Conservation (phyloP, 352 stramenopile species). For the Globisporangium spiculum region DNA sequence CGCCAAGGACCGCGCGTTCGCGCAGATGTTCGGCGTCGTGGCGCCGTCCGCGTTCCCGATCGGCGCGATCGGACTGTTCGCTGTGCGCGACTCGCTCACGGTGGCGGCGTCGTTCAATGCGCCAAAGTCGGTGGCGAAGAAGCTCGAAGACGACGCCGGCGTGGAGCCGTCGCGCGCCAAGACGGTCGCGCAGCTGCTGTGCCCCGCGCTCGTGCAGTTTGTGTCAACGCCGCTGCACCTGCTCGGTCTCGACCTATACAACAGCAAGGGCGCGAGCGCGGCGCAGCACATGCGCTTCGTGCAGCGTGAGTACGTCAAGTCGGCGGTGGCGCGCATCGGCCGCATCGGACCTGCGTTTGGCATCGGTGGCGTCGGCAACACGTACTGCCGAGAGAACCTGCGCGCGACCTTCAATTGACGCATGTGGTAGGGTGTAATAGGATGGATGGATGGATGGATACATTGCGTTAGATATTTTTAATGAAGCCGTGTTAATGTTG, state of each 20-base stretch:
- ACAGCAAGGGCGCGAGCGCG: constrained; percentile 45
- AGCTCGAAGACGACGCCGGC: constrained; percentile 48
- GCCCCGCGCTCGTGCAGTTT: constrained; percentile 83
- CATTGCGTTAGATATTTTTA: constrained; percentile 1
- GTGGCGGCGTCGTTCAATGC: constrained; percentile 88
- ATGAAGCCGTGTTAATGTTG: neutral
- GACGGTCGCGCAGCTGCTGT: constrained; percentile 77
- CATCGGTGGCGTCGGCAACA: constrained; percentile 88
- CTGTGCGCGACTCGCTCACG: constrained; percentile 81
- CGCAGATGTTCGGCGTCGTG: constrained; percentile 89
- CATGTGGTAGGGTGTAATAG: neutral
- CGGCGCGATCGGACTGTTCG: constrained; percentile 82
- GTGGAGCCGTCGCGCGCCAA: constrained; percentile 51
- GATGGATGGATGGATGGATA: neutral
- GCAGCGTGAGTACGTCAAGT: constrained; percentile 83
- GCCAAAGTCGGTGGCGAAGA: constrained; percentile 59
- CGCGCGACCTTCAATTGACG: constrained; percentile 36
- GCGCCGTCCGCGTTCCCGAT: constrained; percentile 73
- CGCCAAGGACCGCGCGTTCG: constrained; percentile 90
- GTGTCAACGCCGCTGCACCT: constrained; percentile 88
- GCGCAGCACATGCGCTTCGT: constrained; percentile 56
- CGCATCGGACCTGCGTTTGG: constrained; percentile 89
- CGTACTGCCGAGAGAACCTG: constrained; percentile 51
- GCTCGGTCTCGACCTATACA: constrained; percentile 88
- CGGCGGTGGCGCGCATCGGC: constrained; percentile 73